These are phyloP conservation scores for Royoungia palumana DNA, from an alignment of 768 basidiomycete genomes.

Conservation along the genomic window DNA sequence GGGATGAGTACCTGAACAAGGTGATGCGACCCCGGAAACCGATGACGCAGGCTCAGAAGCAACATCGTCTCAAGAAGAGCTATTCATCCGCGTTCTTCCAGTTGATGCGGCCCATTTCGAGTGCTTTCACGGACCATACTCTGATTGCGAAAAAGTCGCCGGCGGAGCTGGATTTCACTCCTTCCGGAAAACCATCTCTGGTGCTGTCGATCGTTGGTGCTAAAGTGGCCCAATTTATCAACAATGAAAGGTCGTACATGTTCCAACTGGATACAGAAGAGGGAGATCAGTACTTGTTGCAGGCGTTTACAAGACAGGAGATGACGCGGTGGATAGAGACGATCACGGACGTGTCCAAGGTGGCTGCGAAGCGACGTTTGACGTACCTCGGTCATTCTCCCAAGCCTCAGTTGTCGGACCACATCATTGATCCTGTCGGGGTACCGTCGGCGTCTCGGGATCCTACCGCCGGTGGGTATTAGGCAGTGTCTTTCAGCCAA, in stretches of 20 bases:
- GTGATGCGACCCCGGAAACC: constrained; percentile 63
- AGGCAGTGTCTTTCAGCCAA: background rate
- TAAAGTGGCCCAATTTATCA: constrained; percentile 65
- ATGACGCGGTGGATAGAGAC: constrained; percentile 77
- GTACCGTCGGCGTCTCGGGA: constrained; percentile 52
- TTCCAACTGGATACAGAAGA: constrained; percentile 86
- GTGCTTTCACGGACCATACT: constrained; percentile 71
- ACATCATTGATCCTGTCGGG: constrained; percentile 60
- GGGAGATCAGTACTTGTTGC: constrained; percentile 78
- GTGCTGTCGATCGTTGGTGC: constrained; percentile 75
- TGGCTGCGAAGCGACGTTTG: constrained; percentile 71
- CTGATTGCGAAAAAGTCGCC: constrained; percentile 52
- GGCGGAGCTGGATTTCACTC: constrained; percentile 70
- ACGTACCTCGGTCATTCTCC: constrained; percentile 77
- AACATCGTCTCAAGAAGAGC: constrained; percentile 85
- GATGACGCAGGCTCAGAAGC: constrained; percentile 55
- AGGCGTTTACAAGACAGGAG: constrained; percentile 66
- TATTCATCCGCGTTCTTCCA: constrained; percentile 79
- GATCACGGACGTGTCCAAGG: constrained; percentile 66
- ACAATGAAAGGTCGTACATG: constrained; percentile 77
- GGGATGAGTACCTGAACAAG: constrained; percentile 71
- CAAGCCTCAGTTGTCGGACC: constrained; percentile 72
- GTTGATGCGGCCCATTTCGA: constrained; percentile 87
- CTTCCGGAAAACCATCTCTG: constrained; percentile 70
- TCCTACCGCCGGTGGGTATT: constrained; percentile 64